A percentile compares a stretch with the other conserved stretches of the same genome.
These are phyloP conservation scores for Pilatotrama ljubarskyi DNA, from an alignment of 768 basidiomycete species.

Conservation along the genomic window DNA sequence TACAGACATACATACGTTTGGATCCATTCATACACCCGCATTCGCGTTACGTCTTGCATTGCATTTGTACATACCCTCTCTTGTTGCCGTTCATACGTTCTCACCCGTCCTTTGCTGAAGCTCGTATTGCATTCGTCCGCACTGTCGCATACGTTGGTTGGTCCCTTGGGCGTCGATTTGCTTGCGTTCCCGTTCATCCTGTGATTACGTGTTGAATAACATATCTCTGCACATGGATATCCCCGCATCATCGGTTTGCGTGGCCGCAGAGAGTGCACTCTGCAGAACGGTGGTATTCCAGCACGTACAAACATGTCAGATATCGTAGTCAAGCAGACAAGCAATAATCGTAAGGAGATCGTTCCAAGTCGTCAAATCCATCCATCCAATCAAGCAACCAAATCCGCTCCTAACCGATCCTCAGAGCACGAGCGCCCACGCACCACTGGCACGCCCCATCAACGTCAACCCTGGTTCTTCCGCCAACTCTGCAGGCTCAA, in stretches of 20 bases:
- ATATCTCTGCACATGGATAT: background rate
- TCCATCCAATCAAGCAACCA: background rate
- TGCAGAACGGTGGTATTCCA: background rate
- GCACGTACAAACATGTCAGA: too few species aligned
- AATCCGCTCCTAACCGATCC: background rate
- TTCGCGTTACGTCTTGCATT: slow-evolving; percentile 11
- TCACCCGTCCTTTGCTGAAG: background rate
- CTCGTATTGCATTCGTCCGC: background rate
- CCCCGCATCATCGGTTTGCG: background rate
- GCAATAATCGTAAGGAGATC: background rate
- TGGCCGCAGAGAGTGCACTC: background rate
- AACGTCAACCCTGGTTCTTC: slow-evolving; percentile 32
- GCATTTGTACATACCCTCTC: slow-evolving; percentile 19
- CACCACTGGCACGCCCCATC: background rate
- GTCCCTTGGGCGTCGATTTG: background rate
- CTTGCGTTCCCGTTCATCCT: background rate
- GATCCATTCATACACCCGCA: background rate
- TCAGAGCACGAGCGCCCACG: background rate
- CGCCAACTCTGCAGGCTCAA: slow-evolving; percentile 64
- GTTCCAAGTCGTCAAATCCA: slow-evolving; percentile 5
- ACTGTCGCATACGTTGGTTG: background rate
- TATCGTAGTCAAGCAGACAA: too few species aligned
- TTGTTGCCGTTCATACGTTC: background rate
- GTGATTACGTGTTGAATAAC: background rate
- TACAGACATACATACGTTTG: background rate